phyloP scores from a whole-genome alignment of 2,329 filamentous ascomycete genomes.

The Ophiocordyceps camponoti-floridani region DNA sequence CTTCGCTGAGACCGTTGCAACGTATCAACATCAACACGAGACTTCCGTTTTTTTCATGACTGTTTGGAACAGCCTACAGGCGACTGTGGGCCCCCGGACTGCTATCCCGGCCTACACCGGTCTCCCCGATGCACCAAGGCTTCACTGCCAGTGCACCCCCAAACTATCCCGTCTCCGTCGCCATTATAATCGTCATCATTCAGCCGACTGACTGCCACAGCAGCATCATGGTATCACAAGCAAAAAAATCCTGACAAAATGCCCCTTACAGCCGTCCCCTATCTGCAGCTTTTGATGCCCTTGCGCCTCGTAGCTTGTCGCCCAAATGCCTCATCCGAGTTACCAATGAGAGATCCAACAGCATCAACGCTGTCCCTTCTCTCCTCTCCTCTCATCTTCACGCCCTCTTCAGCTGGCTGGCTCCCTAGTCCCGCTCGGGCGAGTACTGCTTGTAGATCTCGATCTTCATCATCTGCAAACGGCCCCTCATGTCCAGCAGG shows the following conservation, averaged over 20 bases:
- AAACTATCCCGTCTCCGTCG: too few species aligned
- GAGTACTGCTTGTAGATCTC: slow-evolving; percentile 34
- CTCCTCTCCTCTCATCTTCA: background rate
- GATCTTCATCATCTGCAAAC: slow-evolving; percentile 37
- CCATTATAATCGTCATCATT: background rate
- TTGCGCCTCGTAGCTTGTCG: background rate
- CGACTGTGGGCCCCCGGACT: too few species aligned
- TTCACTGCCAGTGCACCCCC: too few species aligned
- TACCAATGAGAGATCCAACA: background rate
- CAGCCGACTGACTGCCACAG: background rate
- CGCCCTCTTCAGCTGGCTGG: slow-evolving; percentile 1
- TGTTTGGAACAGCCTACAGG: too few species aligned
- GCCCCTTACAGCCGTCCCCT: background rate
- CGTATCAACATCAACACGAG: too few species aligned
- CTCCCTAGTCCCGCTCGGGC: slow-evolving; percentile 9
- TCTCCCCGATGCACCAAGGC: too few species aligned
- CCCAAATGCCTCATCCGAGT: background rate
- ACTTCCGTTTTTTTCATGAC: too few species aligned
- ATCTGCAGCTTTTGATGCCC: background rate
- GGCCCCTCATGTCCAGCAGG: slow-evolving; percentile 34
- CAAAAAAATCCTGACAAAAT: background rate
- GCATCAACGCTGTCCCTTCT: slow-evolving; percentile 2
- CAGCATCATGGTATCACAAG: background rate
- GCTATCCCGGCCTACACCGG: too few species aligned
- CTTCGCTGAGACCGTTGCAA: too few species aligned